Base-by-base conservation (phyloP, 2,329 filamentous ascomycete genomes). In the Pseudocercospora macadamiae region DNA sequence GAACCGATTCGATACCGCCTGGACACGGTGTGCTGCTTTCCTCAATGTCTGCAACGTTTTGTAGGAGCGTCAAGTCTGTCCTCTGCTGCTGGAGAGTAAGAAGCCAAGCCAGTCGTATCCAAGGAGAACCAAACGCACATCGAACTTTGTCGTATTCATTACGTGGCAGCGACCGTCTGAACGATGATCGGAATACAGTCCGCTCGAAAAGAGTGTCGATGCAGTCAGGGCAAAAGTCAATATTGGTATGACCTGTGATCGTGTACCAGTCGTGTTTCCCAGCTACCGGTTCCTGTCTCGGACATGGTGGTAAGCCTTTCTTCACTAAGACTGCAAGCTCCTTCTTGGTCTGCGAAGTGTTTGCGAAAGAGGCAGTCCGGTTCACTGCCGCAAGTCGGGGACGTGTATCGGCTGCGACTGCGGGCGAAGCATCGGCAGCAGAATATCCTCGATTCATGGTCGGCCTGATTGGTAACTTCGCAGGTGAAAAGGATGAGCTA, bases 71-170 rank as follows among this genome's bases (percentile, higher is more conserved):
- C 37, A 95, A 76, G 64, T 91, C 86, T 2, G 82, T 79, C 16
- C 84, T 79, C 10, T 85, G 77, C 64, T 90, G 85, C 73, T 92
- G 91, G 53, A 89, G 77, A 2, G 87, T 93, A 62, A 96, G 81
- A 2, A 93, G 81, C 86, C 89, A 96, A 0, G 92, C 92, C 36
- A 96, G 86, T 25, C 90, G 86, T 67, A 91, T 88, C 91, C 92
- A 97, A 0, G 88, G 85, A 10, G 85, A 82, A 18, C 90, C 90
- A 74, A 97, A 91, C 64, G 92, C 88, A 75, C 93, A 97, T 45
- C 83, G 80, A 6, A 90, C 81, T 45, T 84, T 80, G 37, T 81
- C 78, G 12, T 84, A 82, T 2, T 81, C 77, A 3, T 84, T 79
- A 14, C 86, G 84, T 25, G 80, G 77, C 26, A 85, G 80, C 32